Evolutionary conservation across 192 early-diverging fungal species (phyloP), one percentile per base, ranked within the genome.

Genomic region (Gamsiella multidivaricata): DNA sequence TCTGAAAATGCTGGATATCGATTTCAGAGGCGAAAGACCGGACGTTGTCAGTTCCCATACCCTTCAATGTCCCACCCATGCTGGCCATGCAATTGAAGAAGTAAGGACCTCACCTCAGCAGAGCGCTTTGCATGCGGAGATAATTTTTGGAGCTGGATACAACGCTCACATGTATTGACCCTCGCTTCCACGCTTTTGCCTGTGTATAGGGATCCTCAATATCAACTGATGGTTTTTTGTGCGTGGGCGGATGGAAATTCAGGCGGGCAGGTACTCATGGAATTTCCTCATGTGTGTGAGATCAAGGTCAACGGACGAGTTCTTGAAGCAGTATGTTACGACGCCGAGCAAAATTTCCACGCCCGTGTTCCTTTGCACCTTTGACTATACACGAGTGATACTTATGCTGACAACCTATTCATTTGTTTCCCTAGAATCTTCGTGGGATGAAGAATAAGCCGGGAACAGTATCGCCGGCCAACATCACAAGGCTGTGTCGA

Each of bases 361-460:
- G n/a, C n/a, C n/a, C n/a, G n/a, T n/a, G n/a, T n/a, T n/a, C n/a
- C n/a, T n/a, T n/a, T n/a, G n/a, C n/a, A n/a, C n/a, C n/a, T n/a
- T n/a, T n/a, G n/a, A n/a, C n/a, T n/a, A n/a, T n/a, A n/a, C n/a
- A n/a, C n/a, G n/a, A n/a, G n/a, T n/a, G n/a, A n/a, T n/a, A n/a
- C 49, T 29, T 10, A 15, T 15, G 18, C 12, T 52, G 11, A 42
- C 31, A 23, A 28, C 26, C 17, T 34, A 45, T 45, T 5, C 1
- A 31, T 42, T 52, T 20, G 6, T 18, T 37, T 26, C 9, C 36
- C 5, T 79, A 88, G 86, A 79, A 69, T n/a, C 54, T 84, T 25
- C 74, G 83, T 23, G 86, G 88, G 3, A 54, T 89, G 45, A 87
- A 87, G 53, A 86, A 86, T 39, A 84, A 81, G 50, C 83, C 87